phyloP scores from a whole-genome alignment of 768 basidiomycete species.

The Tylopilus subfusipes region DNA sequence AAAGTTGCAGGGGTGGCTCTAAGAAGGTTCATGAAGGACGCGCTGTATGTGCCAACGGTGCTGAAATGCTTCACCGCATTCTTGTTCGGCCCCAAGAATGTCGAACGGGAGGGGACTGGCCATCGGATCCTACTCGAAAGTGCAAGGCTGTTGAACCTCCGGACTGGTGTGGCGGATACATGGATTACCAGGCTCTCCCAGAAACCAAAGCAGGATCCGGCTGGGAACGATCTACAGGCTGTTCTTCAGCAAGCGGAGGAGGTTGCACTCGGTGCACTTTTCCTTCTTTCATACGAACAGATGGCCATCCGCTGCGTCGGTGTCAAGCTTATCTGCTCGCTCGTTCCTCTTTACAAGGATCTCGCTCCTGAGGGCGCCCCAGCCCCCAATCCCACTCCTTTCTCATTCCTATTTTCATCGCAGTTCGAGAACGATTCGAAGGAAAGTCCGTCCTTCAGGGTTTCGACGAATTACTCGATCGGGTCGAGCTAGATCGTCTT shows the following conservation, averaged over 20 bases:
- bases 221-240: constrained; percentile 40
- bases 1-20: constrained; percentile 68
- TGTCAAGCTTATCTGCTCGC: constrained; percentile 57
- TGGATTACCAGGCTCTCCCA: constrained; percentile 56
- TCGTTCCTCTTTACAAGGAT: constrained; percentile 48
- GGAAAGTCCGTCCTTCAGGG: constrained; percentile 51
- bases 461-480: constrained; percentile 64
- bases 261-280: constrained; percentile 69
- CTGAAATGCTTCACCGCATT: constrained; percentile 65
- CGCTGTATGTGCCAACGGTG: constrained; percentile 50
- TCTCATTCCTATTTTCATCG: constrained; percentile 43
- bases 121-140: constrained; percentile 65
- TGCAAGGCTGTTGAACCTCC: constrained; percentile 61
- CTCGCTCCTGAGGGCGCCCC: constrained; percentile 35
- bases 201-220: constrained; percentile 36
- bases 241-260: constrained; percentile 51
- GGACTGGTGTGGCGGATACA: constrained; percentile 66
- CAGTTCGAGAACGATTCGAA: constrained; percentile 50
- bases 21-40: constrained; percentile 67
- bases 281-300: constrained; percentile 62
- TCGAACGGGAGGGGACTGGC: constrained; percentile 60
- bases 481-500: constrained; percentile 55
- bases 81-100: constrained; percentile 65
- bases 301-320: constrained; percentile 54
- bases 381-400: constrained; percentile 25